A percentile compares a stretch with the other conserved stretches of the same genome.
phyloP scores from a whole-genome alignment of 202 grass and related monocot genomes.

The Setaria italica region DNA sequence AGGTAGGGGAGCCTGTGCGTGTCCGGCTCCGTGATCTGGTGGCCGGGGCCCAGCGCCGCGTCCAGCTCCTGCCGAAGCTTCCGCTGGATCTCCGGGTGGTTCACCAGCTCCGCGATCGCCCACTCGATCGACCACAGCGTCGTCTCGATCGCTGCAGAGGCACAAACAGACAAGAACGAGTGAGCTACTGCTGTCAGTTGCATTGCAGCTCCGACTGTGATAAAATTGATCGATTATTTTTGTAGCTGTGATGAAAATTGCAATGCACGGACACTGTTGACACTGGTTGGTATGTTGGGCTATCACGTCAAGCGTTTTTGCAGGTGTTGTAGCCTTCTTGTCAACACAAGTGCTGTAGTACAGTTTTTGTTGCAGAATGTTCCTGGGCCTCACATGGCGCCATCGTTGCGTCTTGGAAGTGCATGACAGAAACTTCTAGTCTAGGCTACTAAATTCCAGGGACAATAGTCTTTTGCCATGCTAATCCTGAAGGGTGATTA shows the following conservation, averaged over 20 bases:
- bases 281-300: background rate
- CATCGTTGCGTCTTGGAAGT: background rate
- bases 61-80: slow-evolving; percentile 72
- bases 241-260: background rate
- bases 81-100: slow-evolving; percentile 74
- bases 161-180: background rate
- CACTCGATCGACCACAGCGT: slow-evolving; percentile 94
- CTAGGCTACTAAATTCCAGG: background rate
- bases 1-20: slow-evolving; percentile 77
- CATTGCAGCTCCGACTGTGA: background rate
- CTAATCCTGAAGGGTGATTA: background rate
- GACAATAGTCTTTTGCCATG: background rate
- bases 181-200: background rate
- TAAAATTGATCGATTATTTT: background rate
- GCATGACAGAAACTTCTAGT: background rate
- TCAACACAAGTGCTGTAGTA: no score
- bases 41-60: slow-evolving; percentile 49
- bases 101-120: slow-evolving; percentile 87
- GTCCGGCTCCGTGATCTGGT: slow-evolving; percentile 81
- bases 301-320: background rate
- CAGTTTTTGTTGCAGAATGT: background rate
- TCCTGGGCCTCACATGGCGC: background rate
- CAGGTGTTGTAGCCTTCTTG: background rate
- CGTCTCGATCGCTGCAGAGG: slow-evolving; percentile 82
- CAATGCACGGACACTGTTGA: background rate